These are phyloP conservation scores for Populus nigra DNA, from an alignment of 345 rosid genomes.

Conservation along the genomic window DNA sequence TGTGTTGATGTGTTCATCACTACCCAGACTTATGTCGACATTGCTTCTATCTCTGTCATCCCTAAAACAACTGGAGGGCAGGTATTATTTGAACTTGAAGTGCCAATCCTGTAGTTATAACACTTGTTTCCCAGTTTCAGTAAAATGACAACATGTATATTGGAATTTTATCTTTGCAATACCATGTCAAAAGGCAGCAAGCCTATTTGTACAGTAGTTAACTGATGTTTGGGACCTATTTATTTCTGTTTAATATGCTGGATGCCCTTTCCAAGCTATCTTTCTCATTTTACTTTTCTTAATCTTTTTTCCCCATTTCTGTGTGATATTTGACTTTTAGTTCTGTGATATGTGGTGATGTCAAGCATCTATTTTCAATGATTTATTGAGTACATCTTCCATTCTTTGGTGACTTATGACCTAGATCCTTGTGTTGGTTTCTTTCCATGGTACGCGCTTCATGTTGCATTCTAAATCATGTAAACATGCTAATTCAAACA, in stretches of 20 bases:
- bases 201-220: neutral
- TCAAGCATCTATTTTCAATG: neutral
- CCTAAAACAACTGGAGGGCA: conserved; percentile 97
- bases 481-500: neutral
- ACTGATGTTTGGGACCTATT: neutral
- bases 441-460: neutral
- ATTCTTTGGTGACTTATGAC: neutral
- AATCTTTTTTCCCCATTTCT: neutral
- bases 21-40: conserved; percentile 82
- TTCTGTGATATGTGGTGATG: neutral
- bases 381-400: neutral
- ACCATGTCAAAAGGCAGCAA: neutral
- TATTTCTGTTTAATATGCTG: neutral
- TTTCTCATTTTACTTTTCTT: neutral
- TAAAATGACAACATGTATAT: neutral
- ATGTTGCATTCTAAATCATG: neutral
- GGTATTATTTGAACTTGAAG: conserved; percentile 34
- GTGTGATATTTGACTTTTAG: neutral
- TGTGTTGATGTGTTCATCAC: conserved; percentile 93
- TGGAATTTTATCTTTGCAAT: neutral
- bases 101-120: neutral
- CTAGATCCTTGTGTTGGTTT: neutral
- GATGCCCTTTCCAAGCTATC: neutral
- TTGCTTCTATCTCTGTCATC: conserved; percentile 82
- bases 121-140: neutral